Conservation (phyloP, 78 protist species). For the Bigelowiella natans region DNA sequence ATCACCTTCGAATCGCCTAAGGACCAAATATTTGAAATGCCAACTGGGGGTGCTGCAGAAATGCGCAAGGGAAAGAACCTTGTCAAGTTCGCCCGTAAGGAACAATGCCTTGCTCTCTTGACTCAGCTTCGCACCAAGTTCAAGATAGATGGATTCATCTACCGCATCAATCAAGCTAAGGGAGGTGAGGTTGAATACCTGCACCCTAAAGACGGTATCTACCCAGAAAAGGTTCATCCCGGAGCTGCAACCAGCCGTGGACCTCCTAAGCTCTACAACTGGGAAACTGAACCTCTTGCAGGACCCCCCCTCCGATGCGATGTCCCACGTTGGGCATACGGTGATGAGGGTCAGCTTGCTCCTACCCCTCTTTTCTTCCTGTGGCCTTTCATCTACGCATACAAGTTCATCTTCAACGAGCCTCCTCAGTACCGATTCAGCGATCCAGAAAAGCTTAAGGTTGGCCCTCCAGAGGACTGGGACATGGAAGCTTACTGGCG, state of each 20-base stretch:
- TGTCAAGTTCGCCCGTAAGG: background rate
- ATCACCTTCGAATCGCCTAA: background rate
- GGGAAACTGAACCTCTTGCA: background rate
- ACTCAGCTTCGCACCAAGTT: background rate
- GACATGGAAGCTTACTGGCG: background rate
- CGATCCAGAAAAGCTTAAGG: background rate
- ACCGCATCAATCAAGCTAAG: background rate
- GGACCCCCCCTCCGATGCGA: background rate
- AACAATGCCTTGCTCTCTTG: background rate
- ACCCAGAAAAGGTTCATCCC: background rate
- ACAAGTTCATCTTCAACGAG: background rate
- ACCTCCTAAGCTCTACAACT: background rate
- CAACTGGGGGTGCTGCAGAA: background rate
- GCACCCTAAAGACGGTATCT: background rate
- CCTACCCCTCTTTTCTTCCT: background rate
- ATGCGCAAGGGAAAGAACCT: background rate
- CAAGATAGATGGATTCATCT: background rate
- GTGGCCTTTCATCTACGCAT: background rate
- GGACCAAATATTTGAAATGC: background rate
- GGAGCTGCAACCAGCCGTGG: background rate
- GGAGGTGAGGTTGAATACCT: background rate
- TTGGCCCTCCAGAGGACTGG: background rate
- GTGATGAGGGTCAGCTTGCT: background rate
- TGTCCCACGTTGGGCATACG: background rate
- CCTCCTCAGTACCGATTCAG: background rate